A percentile compares a stretch with the other conserved stretches of the same genome.
These are phyloP conservation scores for Cystobasidium slooffiae DNA, from an alignment of 1,284 basidiomycete species.

Conservation along the genomic window DNA sequence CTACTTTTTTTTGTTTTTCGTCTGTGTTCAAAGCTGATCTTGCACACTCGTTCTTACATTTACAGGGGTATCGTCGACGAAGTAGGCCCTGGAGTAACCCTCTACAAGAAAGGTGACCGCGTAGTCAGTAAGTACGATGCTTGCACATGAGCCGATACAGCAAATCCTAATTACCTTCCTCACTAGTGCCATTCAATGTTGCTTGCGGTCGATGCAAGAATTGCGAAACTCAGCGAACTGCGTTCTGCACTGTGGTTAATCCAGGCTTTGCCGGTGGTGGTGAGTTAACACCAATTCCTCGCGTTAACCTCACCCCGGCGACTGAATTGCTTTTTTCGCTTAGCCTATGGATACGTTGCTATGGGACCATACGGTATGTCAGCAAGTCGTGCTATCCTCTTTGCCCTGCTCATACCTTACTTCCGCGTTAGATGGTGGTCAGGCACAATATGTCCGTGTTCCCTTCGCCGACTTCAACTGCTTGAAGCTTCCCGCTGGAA, in stretches of 20 bases:
- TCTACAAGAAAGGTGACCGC: conserved; percentile 48
- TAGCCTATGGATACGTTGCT: conserved; percentile 39
- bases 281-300: not conserved
- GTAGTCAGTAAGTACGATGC: conserved; percentile 23
- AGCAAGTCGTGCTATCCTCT: not conserved
- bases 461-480: conserved; percentile 66
- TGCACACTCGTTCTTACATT: not conserved
- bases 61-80: conserved; percentile 60
- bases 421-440: conserved; percentile 57
- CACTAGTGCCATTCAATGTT: conserved; percentile 64
- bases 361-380: conserved; percentile 14
- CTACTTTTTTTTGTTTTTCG: too few relatives aligned
- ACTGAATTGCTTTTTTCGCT: too few relatives aligned
- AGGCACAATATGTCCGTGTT: conserved; percentile 65
- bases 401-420: not conserved
- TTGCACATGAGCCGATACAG: not conserved
- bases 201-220: conserved; percentile 65
- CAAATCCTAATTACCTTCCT: not conserved
- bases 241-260: conserved; percentile 65
- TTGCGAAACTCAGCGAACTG: conserved; percentile 62
- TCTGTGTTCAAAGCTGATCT: too few relatives aligned
- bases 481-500: conserved; percentile 63
- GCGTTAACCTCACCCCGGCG: too few relatives aligned
- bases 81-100: conserved; percentile 45
- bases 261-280: conserved; percentile 62